Evolutionary conservation across 208 protist species (phyloP).

Genomic region (Phytomonas francai): DNA sequence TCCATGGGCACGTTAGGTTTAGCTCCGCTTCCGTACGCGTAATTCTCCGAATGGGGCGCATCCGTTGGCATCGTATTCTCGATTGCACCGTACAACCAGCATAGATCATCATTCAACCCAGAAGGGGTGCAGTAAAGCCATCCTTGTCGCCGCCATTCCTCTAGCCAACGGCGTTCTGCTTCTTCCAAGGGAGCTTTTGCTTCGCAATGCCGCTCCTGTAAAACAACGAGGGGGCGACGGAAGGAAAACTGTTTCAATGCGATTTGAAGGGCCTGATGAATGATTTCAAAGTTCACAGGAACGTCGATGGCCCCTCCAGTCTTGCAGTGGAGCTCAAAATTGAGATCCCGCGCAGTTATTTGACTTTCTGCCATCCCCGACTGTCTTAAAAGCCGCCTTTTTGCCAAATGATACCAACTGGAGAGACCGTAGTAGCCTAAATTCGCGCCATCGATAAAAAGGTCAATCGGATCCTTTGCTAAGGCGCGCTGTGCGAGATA

Average conservation of each 20-base stretch:
- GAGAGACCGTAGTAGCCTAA: conserved; percentile 83
- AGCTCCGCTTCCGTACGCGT: neutral
- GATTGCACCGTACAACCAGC: conserved; percentile 70
- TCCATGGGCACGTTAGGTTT: neutral
- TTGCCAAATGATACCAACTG: conserved; percentile 62
- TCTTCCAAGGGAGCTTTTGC: conserved; percentile 9
- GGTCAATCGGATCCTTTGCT: conserved; percentile 19
- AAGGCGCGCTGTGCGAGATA: conserved; percentile 28
- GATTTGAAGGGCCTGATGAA: conserved; percentile 42
- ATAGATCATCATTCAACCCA: conserved; percentile 73
- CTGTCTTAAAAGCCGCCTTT: conserved; percentile 25
- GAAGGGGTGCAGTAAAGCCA: conserved; percentile 45
- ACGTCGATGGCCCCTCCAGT: conserved; percentile 39
- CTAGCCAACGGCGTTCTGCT: conserved; percentile 17
- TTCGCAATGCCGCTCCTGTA: conserved; percentile 69
- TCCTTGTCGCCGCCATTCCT: conserved; percentile 30
- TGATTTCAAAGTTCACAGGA: conserved; percentile 48
- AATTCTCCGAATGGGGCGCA: neutral
- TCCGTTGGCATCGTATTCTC: conserved; percentile 36
- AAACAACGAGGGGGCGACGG: conserved; percentile 48
- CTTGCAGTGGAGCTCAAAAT: conserved; percentile 22
- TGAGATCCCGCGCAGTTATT: conserved; percentile 22
- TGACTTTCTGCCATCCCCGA: conserved; percentile 17
- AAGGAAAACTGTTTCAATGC: conserved; percentile 27
- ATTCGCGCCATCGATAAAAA: conserved; percentile 82